Conservation (phyloP, 1,284 basidiomycete species). For the Heterobasidion irregulare region DNA sequence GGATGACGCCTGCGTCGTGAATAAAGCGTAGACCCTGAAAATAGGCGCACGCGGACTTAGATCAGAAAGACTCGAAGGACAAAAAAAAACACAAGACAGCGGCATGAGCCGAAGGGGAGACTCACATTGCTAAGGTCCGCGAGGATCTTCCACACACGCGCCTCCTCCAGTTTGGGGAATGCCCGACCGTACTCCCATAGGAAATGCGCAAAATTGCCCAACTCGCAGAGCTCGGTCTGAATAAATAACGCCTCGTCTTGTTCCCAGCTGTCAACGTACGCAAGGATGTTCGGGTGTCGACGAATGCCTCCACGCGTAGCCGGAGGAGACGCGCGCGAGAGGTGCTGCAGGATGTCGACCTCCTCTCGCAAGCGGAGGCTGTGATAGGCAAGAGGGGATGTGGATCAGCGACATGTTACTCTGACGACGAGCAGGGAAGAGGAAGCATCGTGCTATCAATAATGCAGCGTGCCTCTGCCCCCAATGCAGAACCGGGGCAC, state of each 20-base stretch:
- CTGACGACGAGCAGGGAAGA: neutral
- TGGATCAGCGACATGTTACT: neutral
- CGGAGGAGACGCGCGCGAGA: slow-evolving; percentile 37
- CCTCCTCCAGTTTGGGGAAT: slow-evolving; percentile 86
- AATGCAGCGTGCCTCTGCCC: too few species aligned
- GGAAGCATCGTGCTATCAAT: neutral
- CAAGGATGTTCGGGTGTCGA: slow-evolving; percentile 70
- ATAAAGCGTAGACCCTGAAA: slow-evolving; percentile 82
- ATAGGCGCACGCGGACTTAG: neutral
- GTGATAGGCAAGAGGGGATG: neutral
- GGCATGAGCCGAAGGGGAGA: slow-evolving; percentile 16
- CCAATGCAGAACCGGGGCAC: neutral
- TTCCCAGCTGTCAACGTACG: slow-evolving; percentile 97
- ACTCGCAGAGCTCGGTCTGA: slow-evolving; percentile 90
- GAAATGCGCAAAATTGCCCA: slow-evolving; percentile 89
- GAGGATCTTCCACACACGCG: slow-evolving; percentile 94
- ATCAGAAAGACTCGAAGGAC: neutral
- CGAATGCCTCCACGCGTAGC: slow-evolving; percentile 16
- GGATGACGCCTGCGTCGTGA: slow-evolving; percentile 84
- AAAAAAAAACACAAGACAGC: slow-evolving; percentile 9
- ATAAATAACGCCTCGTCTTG: slow-evolving; percentile 88
- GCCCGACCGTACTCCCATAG: slow-evolving; percentile 87
- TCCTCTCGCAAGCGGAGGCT: slow-evolving; percentile 91
- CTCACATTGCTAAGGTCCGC: slow-evolving; percentile 84
- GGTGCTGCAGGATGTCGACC: slow-evolving; percentile 85